These are phyloP conservation scores for Trichoderma parareesei DNA, from an alignment of 495 filamentous ascomycete genomes.

Conservation along the genomic window DNA sequence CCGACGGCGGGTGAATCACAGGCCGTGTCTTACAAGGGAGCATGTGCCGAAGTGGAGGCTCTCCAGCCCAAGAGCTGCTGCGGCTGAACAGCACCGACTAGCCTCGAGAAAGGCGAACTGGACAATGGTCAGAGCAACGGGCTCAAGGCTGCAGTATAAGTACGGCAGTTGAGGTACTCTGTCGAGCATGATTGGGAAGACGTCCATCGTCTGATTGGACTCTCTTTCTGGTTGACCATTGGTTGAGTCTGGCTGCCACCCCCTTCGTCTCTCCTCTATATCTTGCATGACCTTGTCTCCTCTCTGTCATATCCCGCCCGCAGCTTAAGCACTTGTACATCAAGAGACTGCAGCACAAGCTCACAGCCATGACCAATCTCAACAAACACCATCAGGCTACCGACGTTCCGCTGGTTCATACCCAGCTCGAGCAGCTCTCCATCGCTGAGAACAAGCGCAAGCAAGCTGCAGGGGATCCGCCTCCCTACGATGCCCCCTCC, in stretches of 20 bases:
- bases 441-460: background rate
- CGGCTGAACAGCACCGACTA: background rate
- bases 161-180: background rate
- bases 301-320: background rate
- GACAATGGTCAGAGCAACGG: background rate
- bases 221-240: too few relatives aligned
- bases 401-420: background rate
- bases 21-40: background rate
- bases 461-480: background rate
- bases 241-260: background rate
- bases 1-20: background rate
- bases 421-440: background rate
- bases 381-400: background rate
- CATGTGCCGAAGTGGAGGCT: background rate
- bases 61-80: background rate
- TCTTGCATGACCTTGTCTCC: background rate
- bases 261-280: background rate
- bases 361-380: conserved; percentile 1
- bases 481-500: background rate
- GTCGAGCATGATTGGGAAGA: background rate
- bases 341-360: background rate
- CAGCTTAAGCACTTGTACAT: background rate
- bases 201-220: background rate
- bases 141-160: background rate
- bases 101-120: background rate